Base-by-base conservation (phyloP, 495 filamentous ascomycete genomes). In the Penicillium taxi region DNA sequence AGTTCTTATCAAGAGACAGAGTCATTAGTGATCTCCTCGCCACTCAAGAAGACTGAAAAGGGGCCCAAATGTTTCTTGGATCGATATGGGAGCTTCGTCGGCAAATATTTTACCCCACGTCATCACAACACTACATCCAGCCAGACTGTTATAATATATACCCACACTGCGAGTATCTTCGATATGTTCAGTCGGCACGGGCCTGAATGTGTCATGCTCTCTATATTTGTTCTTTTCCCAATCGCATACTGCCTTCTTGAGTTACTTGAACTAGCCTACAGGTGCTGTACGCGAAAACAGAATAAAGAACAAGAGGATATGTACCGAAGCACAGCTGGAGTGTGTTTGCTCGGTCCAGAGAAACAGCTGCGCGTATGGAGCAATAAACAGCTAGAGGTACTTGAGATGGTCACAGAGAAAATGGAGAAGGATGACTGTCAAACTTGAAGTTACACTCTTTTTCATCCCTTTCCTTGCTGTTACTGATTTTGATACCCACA, bases 171-270 rank as follows among this genome's bases (percentile, higher is more conserved):
- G n/a, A n/a, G 46, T 12, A 4, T 50, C 0, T 18, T 50, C 11
- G 47, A 50, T n/a, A 2, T 50, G 9, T 12, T 53, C 14, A 46
- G 46, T 14, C 9, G 32, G 1, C 41, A 52, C 25, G 48, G 45
- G 4, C 51, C 52, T 0, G 45, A 55, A 24, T 45, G 46, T 11
- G 37, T 58, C 6, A 52, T 36, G 1, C 24, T 55, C 11, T 26
- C 32, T 3, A 35, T 58, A 2, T 55, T 58, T 20, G 28, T 55
- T 1, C 45, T 58, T 1, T 38, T 50, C 3, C 51, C 54, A 2
- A 39, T 54, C 19, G 41, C 48, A 2, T 48, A 55, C 25, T 32
- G 52, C 14, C 11, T 52, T 5, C 37, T 58, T 4, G 48, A 50
- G 20, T n/a, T 55, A 20, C 12, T 54, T 3, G 54, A 55, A 19